Base-by-base conservation (phyloP, 2,329 filamentous ascomycete genomes). In the Monilinia polystroma region DNA sequence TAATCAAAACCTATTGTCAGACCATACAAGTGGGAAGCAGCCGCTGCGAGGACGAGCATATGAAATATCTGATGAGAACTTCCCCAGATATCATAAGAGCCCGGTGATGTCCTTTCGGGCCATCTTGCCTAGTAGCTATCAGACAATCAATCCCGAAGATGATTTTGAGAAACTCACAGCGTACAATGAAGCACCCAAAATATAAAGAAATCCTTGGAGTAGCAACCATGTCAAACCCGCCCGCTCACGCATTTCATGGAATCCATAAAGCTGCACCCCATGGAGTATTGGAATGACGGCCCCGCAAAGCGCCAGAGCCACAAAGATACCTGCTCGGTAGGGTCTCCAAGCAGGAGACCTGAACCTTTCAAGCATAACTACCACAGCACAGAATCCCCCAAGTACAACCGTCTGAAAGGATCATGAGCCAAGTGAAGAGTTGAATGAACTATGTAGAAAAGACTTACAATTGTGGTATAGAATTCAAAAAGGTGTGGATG, bases 21-120 rank as follows among this genome's bases (percentile, higher is more conserved):
- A 59, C 91, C 93, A 63, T 87, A 88, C 68, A 98, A 81, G 81
- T 99, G 95, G 32, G 90, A 85, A 1, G 85, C 84, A 0, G 92
- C 94, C 0, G 95, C 95, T 68, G 93, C 78, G 20, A 98, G 82
- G 38, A 99, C 93, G 70, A 95, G 84, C 51, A 96, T 81, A 80
- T 99, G 95, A 78, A 99, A 99, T 70, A 99, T 90, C 80, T 99
- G 95, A 78, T 99, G 95, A 26, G 92, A 97, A 76, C 89, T 93
- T 49, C 95, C 94, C 85, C 91, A 91, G 63, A 97, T 91, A 78
- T 99, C 95, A 75, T 94, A 97, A 10, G 78, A 81, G 1, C 92
- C 91, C 0, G 94, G 95, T 55, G 81, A 85, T 74, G 84, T 86
- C 68, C 92, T 84, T 80, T 99, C 95, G 0, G 95, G 95, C 78